phyloP scores from a whole-genome alignment of 306 rosid genomes.

The Alnus glutinosa region DNA sequence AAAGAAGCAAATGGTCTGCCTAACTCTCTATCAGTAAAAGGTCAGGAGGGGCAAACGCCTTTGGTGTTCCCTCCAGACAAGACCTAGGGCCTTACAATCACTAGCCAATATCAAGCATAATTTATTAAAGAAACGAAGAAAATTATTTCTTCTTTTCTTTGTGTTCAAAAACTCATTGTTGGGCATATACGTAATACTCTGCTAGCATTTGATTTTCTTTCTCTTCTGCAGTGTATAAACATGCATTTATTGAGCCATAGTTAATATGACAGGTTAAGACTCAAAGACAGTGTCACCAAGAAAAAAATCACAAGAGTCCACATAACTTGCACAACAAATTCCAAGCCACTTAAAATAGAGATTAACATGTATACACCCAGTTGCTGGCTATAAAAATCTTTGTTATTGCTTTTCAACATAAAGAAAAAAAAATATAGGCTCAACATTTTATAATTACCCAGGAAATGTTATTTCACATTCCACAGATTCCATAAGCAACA shows the following conservation, averaged over 20 bases:
- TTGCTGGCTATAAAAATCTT: not conserved
- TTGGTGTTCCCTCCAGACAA: not conserved
- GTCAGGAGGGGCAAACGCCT: not conserved
- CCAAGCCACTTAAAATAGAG: not conserved
- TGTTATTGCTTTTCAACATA: no score
- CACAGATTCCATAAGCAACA: not conserved
- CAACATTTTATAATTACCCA: not conserved
- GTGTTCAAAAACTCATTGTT: not conserved
- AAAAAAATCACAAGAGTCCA: not conserved
- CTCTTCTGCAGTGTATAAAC: not conserved
- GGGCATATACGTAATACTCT: not conserved
- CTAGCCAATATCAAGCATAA: not conserved
- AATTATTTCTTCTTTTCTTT: not conserved
- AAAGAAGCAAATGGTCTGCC: not conserved
- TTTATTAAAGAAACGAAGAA: not conserved
- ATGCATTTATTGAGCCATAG: not conserved
- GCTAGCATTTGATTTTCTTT: not conserved
- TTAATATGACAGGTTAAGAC: not conserved
- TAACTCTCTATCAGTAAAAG: constrained; percentile 2
- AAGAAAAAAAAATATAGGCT: not conserved
- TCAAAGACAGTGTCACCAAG: not conserved
- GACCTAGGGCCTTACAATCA: not conserved
- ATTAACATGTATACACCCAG: not conserved
- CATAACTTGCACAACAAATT: not conserved
- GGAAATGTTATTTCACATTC: not conserved